Conservation (phyloP, 2,329 filamentous ascomycete genomes). For the Tolypocladium inflatum region DNA sequence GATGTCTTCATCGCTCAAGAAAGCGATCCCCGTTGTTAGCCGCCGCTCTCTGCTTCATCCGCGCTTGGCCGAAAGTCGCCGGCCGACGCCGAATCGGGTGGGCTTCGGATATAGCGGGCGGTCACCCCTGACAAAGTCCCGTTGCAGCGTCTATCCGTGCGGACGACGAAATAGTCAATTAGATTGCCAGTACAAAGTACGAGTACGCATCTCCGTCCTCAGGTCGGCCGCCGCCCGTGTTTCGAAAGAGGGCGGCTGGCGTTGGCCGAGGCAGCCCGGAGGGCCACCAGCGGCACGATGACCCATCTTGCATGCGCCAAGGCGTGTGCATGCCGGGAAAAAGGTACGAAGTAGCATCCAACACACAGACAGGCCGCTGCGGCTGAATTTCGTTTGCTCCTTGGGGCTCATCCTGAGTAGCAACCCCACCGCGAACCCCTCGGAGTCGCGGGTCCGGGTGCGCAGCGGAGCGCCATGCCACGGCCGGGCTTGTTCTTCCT, state of each 20-base stretch:
- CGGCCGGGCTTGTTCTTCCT: not conserved
- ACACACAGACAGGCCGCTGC: not conserved
- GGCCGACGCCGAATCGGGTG: not conserved
- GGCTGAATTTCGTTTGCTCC: not conserved
- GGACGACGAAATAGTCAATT: not conserved
- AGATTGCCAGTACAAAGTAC: not conserved
- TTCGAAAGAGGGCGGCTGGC: not conserved
- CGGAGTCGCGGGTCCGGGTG: not conserved
- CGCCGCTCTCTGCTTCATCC: not conserved
- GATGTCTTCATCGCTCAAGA: not conserved
- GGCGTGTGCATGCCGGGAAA: not conserved
- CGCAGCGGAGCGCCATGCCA: not conserved
- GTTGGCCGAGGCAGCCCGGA: not conserved
- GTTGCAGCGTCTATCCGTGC: not conserved
- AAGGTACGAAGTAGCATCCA: not conserved
- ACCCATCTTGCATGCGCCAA: not conserved
- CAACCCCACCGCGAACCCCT: not conserved
- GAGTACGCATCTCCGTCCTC: not conserved
- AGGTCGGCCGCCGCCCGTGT: not conserved
- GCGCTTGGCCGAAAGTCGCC: not conserved
- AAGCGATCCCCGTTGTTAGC: not conserved
- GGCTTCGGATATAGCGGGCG: not conserved
- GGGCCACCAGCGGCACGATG: not conserved
- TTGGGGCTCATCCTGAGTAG: not conserved
- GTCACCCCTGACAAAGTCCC: not conserved